phyloP scores from a whole-genome alignment of 305 asterid genomes.

The Fraxinus angustifolia region DNA sequence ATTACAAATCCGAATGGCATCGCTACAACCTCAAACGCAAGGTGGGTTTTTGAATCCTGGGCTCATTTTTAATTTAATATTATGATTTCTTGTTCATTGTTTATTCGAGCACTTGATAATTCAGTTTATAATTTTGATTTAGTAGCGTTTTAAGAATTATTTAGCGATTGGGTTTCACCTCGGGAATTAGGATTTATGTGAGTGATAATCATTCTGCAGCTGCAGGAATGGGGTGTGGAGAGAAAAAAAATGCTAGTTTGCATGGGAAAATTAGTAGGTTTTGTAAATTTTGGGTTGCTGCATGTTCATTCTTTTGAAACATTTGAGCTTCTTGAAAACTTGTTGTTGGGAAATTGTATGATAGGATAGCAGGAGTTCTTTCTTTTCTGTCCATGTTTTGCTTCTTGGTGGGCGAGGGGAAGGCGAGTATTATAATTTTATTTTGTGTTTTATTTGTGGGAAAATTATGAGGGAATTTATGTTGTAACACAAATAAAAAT shows the following conservation, averaged over 20 bases:
- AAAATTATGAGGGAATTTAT: neutral
- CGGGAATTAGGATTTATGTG: neutral
- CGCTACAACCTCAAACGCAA: conserved; percentile 98
- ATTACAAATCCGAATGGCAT: conserved; percentile 99
- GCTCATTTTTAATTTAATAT: neutral
- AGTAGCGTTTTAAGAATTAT: neutral
- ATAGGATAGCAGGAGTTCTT: neutral
- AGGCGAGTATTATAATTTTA: neutral
- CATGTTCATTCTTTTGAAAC: neutral
- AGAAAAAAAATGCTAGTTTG: neutral
- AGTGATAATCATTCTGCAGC: neutral
- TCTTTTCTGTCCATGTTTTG: neutral
- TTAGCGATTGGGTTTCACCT: neutral
- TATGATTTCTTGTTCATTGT: neutral
- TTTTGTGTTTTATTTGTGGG: neutral
- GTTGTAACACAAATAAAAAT: neutral
- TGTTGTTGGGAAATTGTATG: neutral
- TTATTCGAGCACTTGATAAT: neutral
- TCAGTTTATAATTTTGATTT: neutral
- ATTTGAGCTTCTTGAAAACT: neutral
- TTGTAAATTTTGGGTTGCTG: neutral
- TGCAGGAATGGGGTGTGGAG: neutral
- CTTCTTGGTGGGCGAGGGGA: neutral
- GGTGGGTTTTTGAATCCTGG: conserved; percentile 34
- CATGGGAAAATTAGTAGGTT: neutral